Evolutionary conservation across 805 yeast genomes (phyloP).

Genomic region (Sungouiella blattae): DNA sequence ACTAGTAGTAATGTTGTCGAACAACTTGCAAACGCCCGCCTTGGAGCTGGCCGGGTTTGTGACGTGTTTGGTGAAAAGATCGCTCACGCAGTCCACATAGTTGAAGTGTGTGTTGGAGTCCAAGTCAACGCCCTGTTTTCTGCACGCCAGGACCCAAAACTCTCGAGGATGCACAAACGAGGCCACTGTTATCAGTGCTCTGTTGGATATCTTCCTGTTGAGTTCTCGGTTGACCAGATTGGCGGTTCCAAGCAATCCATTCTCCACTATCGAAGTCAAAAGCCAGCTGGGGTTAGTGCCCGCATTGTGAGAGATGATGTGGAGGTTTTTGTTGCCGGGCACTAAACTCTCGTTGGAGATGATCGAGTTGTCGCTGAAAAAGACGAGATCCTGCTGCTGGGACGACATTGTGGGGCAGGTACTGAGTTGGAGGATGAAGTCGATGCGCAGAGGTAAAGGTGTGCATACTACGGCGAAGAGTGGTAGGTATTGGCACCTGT

Average conservation of each 20-base stretch:
- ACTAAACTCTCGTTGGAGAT: constrained; percentile 23
- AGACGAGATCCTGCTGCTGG: constrained; percentile 57
- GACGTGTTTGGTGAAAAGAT: constrained; percentile 37
- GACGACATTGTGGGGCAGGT: constrained; percentile 17
- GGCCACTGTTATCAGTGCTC: constrained; percentile 31
- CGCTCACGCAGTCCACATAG: constrained; percentile 46
- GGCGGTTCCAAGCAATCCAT: constrained; percentile 45
- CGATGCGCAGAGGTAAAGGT: no score
- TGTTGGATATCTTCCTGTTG: constrained; percentile 11
- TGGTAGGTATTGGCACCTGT: no score
- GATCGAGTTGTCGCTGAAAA: constrained; percentile 51
- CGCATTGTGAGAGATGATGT: constrained; percentile 30
- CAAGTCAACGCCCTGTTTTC: constrained; percentile 38
- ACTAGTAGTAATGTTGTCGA: constrained; percentile 13
- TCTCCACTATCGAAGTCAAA: constrained; percentile 51
- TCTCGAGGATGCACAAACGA: constrained; percentile 35
- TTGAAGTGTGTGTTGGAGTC: constrained; percentile 22
- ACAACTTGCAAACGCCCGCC: constrained; percentile 13
- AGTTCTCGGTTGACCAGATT: constrained; percentile 35
- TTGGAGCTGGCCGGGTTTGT: constrained; percentile 18
- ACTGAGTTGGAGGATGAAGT: no score
- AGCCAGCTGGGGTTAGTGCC: constrained; percentile 69
- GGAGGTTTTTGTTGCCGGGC: constrained; percentile 16
- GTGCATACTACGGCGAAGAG: no score
- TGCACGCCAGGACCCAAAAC: constrained; percentile 30